Evolutionary conservation across 2,329 filamentous ascomycete genomes (phyloP), one percentile per base, ranked within the genome.

Genomic region (Claviceps africana): DNA sequence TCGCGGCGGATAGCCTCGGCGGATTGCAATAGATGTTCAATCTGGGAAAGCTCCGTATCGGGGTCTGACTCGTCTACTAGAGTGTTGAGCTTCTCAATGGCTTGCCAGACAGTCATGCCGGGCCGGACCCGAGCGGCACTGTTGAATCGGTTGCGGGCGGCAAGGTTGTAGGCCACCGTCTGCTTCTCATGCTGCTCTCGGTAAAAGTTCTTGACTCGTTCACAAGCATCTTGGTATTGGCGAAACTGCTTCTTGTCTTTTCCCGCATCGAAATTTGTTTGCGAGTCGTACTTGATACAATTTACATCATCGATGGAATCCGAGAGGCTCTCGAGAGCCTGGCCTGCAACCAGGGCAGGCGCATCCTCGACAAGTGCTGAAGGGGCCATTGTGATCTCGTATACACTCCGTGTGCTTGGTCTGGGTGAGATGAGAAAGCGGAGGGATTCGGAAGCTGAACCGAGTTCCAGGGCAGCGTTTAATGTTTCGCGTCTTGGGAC

Each of bases 41-140:
- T 94, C 72, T 95, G 89, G 30, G 82, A 85, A 56, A 95, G 82
- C 47, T 79, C 81, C 46, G 89, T 95, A 71, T 95, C 88, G 1
- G 89, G 89, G 71, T 95, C 89, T 21, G 84, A 89, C 69, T 94
- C 86, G 70, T 95, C 89, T 66, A 95, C 86, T 50, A 95, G 78
- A 0, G 85, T 88, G 76, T 95, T 88, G 63, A 95, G 83, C 70
- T 88, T 90, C 77, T 94, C 87, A 71, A 95, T 93, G 21, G 89
- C 89, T 66, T 94, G 76, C 89, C 88, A 95, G 65, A 95, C 77
- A 56, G 83, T 85, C 86, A 95, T 88, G 67, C 85, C 77, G 17
- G 84, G 81, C 51, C 75, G 71, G 42, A 61, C 62, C 19, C 85
- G 80, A 1, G 78, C 78, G 55, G 82, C 78, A 57, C 75, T 76